Conservation (phyloP, 2,329 filamentous ascomycete species). For the Colletotrichum eremochloae region DNA sequence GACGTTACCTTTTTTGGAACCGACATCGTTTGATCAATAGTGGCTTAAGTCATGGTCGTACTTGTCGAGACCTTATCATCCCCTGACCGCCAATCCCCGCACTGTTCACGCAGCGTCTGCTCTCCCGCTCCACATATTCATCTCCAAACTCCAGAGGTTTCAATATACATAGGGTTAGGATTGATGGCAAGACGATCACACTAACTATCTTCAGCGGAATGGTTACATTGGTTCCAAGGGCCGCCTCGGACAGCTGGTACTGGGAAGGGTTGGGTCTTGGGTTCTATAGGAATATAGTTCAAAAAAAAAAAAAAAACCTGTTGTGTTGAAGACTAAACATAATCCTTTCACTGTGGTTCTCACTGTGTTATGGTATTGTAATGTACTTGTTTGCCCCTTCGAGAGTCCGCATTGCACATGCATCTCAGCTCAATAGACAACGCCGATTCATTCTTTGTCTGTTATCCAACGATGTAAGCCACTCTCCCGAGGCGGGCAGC, state of each 20-base stretch:
- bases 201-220: not conserved
- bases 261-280: no score
- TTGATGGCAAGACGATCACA: not conserved
- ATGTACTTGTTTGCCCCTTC: not conserved
- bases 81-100: not conserved
- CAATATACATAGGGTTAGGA: not conserved
- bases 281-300: not conserved
- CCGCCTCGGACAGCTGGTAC: not conserved
- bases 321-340: not conserved
- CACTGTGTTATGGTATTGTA: not conserved
- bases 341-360: not conserved
- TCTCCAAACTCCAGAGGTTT: not conserved
- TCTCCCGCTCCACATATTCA: not conserved
- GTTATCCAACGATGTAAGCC: not conserved
- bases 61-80: not conserved
- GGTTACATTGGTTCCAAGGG: fast-evolving
- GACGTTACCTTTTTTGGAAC: not conserved
- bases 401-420: not conserved
- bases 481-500: no score
- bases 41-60: not conserved
- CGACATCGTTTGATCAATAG: not conserved
- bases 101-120: not conserved
- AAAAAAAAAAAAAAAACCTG: no score
- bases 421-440: not conserved
- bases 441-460: not conserved